Evolutionary conservation across 345 rosid species (phyloP).

Genomic region (Hibiscus tridactylites): DNA sequence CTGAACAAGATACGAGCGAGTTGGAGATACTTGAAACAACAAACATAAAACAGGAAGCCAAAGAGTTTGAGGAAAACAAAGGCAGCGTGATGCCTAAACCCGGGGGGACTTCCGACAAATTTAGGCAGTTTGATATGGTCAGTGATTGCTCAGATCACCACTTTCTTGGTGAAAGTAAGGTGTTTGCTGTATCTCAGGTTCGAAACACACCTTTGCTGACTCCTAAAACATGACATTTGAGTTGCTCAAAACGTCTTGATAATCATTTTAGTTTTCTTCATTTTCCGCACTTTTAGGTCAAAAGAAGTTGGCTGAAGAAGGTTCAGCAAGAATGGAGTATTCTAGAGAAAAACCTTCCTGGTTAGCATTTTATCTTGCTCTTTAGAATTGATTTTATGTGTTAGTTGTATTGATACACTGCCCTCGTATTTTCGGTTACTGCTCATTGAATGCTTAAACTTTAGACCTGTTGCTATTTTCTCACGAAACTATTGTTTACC

Average conservation of each 20-base stretch:
- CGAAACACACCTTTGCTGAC: conserved; percentile 18
- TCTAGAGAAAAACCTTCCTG: conserved; percentile 66
- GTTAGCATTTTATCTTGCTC: conserved; percentile 31
- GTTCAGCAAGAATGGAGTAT: conserved; percentile 89
- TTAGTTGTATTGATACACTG: background rate
- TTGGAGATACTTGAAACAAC: conserved; percentile 15
- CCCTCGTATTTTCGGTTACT: background rate
- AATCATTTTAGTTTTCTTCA: background rate
- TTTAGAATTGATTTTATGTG: background rate
- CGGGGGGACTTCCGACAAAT: conserved; percentile 19
- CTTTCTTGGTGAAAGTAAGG: conserved; percentile 47
- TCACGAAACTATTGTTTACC: background rate
- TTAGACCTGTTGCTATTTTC: background rate
- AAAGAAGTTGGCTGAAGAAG: conserved; percentile 72
- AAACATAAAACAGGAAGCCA: conserved; percentile 21
- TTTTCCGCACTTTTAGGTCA: conserved; percentile 33
- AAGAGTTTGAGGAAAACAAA: conserved; percentile 19
- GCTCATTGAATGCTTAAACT: background rate
- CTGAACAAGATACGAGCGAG: conserved; percentile 30
- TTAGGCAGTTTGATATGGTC: conserved; percentile 71
- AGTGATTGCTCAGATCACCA: conserved; percentile 74
- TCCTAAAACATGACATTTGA: background rate
- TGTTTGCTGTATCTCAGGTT: conserved; percentile 48
- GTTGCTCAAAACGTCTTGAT: background rate
- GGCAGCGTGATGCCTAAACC: conserved; percentile 13